Percentiles rank a stretch among this genome's conserved stretches.
phyloP scores from a whole-genome alignment of 345 rosid genomes.

The Eucalyptus decipiens region DNA sequence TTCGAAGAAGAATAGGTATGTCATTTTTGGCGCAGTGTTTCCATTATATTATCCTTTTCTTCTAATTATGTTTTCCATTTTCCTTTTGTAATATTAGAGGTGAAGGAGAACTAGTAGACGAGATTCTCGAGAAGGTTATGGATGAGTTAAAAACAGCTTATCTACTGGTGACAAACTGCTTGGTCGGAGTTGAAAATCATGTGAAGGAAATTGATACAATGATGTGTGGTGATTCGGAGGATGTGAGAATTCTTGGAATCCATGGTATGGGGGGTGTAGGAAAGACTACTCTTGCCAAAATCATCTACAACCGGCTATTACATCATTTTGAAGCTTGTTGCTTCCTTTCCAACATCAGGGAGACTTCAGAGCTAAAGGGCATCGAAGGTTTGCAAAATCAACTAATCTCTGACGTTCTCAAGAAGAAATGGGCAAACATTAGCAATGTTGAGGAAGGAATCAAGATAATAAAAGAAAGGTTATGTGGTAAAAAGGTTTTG shows the following conservation, averaged over 20 bases:
- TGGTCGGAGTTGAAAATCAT: neutral
- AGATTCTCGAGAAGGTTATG: neutral
- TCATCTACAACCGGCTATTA: neutral
- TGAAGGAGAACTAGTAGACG: neutral
- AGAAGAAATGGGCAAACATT: neutral
- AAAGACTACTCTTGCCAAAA: neutral
- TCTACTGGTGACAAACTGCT: neutral
- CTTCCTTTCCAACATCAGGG: neutral
- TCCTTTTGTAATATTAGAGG: neutral
- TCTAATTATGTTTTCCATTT: neutral
- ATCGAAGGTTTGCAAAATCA: neutral
- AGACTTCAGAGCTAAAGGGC: neutral
- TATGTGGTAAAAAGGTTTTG: neutral
- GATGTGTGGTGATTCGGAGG: neutral
- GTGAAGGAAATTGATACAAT: neutral
- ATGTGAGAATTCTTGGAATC: neutral
- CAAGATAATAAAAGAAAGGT: neutral
- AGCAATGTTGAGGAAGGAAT: neutral
- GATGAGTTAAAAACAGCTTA: neutral
- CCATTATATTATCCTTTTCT: fast-evolving
- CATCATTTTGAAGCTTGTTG: neutral
- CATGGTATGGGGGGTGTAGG: neutral
- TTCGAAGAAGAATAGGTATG: neutral
- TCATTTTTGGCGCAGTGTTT: neutral
- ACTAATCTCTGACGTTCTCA: neutral